Evolutionary conservation across 192 early-diverging fungal genomes (phyloP), one percentile per base, ranked within the genome.

Genomic region (Gamsiella multidivaricata): DNA sequence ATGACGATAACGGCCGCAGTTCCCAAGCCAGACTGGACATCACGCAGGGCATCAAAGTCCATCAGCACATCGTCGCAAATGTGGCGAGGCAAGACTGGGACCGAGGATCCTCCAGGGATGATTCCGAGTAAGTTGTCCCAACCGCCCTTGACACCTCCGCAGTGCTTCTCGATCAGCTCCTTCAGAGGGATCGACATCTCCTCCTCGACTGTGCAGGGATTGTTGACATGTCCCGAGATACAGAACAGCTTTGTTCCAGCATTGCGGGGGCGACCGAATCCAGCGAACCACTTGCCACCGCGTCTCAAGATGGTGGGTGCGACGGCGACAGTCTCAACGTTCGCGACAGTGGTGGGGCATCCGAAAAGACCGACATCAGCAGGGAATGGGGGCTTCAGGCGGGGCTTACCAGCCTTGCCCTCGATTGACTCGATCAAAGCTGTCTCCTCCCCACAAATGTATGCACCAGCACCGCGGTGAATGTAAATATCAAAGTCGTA

Each of bases 281-380:
- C 82, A 20, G 97, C 94, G 75, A 97, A 99, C 97, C 97, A 99
- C 34, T 85, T 73, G 31, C 94, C 95, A 60, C 95, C 94, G 43
- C 97, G 82, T 65, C 66, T 51, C 67, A 70, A 76, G 71, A 99
- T 99, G 31, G 96, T 96, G 22, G 97, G 97, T 23, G 97, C 96
- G 11, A 96, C 97, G 22, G 97, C 94, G n/a, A 99, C 93, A 51
- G 97, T 99, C 82, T 99, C 97, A 33, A 99, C 97, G 72, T 99
- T 99, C 33, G 95, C 91, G n/a, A 99, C 97, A n/a, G 97, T 99
- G 17, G 97, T 97, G 22, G 97, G 97, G 85, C 97, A 99, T 31
- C 97, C 97, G 67, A 99, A 99, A 42, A 99, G 87, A 63, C 97
- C 97, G 12, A 96, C 94, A 79, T 99, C 96, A 66, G 97, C 97